phyloP scores from a whole-genome alignment of 2,329 filamentous ascomycete species.

The Trichothecium roseum region DNA sequence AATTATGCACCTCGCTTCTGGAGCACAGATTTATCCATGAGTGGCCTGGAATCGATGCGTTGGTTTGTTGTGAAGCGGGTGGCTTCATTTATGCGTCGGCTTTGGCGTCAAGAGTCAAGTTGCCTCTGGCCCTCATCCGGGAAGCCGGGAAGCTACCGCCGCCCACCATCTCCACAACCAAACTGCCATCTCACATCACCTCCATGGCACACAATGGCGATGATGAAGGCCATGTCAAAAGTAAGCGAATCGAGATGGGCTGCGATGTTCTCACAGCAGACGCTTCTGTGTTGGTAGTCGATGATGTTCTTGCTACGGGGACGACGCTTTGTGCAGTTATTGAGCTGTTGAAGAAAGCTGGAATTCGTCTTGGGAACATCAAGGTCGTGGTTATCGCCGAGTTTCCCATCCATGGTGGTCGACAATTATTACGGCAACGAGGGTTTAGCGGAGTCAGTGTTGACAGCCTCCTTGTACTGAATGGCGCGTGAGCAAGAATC shows the following conservation, averaged over 20 bases:
- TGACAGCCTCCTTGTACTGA: conserved; percentile 40
- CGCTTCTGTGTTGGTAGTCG: conserved; percentile 41
- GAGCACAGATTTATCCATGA: conserved; percentile 30
- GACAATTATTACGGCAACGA: conserved; percentile 28
- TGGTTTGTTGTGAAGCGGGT: conserved; percentile 47
- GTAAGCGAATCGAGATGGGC: conserved; percentile 40
- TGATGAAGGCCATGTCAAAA: no score
- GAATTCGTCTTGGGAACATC: conserved; percentile 28
- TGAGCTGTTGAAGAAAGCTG: conserved; percentile 31
- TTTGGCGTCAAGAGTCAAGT: conserved; percentile 27
- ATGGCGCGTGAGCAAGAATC: conserved; percentile 9
- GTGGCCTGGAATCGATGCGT: conserved; percentile 32
- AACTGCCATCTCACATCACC: conserved; percentile 42
- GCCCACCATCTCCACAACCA: conserved; percentile 38
- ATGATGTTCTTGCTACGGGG: conserved; percentile 49
- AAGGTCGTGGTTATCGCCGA: conserved; percentile 44
- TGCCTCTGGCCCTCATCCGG: conserved; percentile 40
- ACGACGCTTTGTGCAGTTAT: conserved; percentile 43
- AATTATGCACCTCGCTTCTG: conserved; percentile 39
- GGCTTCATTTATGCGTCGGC: conserved; percentile 45
- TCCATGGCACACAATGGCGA: conserved; percentile 15
- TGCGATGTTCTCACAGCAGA: conserved; percentile 25
- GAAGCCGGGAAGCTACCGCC: conserved; percentile 48
- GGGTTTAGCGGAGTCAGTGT: conserved; percentile 40
- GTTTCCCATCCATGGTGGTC: conserved; percentile 43